phyloP scores from a whole-genome alignment of 2,329 filamentous ascomycete genomes.

The Dactylellina cionopaga region DNA sequence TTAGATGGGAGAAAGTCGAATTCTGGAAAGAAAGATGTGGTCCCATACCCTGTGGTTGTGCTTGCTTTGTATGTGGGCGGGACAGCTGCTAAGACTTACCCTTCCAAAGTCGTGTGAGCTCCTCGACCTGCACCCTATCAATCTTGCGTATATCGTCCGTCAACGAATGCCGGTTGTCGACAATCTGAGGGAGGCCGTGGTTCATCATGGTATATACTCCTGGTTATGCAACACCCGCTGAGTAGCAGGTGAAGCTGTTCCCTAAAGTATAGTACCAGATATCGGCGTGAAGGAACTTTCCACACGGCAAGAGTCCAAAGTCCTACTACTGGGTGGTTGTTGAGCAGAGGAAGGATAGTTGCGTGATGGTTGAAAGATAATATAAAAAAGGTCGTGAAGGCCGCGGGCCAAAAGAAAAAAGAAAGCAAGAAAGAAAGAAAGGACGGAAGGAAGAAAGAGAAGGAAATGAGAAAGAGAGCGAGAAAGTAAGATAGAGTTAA shows the following conservation, averaged over 20 bases:
- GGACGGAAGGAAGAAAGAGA: constrained; percentile 18
- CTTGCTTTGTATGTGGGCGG: constrained; percentile 46
- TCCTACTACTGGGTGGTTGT: constrained; percentile 7
- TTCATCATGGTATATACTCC: constrained; percentile 43
- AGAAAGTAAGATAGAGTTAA: constrained; percentile 9
- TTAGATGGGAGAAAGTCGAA: constrained; percentile 31
- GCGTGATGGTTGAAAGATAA: constrained; percentile 6
- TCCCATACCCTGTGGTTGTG: constrained; percentile 49
- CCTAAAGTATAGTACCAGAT: constrained; percentile 2
- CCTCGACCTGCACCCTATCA: constrained; percentile 60
- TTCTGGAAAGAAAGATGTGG: constrained; percentile 52
- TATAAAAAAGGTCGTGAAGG: constrained; percentile 17
- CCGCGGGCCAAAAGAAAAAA: too few species aligned
- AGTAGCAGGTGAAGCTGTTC: constrained; percentile 19
- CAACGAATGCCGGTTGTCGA: constrained; percentile 61
- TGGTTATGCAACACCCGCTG: constrained; percentile 10
- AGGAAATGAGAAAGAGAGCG: constrained; percentile 19
- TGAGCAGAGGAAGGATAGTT: constrained; percentile 5
- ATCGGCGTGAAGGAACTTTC: constrained; percentile 3
- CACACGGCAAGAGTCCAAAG: background rate
- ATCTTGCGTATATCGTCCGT: constrained; percentile 60
- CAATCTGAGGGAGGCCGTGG: constrained; percentile 57
- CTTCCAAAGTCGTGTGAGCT: constrained; percentile 65
- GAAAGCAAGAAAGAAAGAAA: constrained; percentile 16
- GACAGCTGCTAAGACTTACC: constrained; percentile 60